A percentile compares a stretch with the other conserved stretches of the same genome.
Evolutionary conservation across 2,329 filamentous ascomycete species (phyloP).

Genomic region (Nakataea oryzae): DNA sequence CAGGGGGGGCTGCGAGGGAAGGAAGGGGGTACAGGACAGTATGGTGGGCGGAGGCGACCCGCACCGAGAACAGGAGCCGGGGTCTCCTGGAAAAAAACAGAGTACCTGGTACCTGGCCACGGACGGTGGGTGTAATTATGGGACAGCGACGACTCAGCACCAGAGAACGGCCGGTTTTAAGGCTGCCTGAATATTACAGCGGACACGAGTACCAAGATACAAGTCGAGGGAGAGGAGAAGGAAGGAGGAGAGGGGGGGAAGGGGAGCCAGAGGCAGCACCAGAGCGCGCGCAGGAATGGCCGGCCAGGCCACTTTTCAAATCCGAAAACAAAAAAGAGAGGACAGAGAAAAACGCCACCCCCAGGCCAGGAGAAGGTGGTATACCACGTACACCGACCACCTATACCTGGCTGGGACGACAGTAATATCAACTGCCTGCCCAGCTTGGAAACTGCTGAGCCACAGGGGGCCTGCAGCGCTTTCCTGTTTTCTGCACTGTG

Average conservation of each 20-base stretch:
- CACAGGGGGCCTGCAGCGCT: conserved; percentile 15
- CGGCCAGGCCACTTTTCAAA: neutral
- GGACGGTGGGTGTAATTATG: conserved; percentile 22
- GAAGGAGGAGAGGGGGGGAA: conserved; percentile 19
- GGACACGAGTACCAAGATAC: conserved; percentile 15
- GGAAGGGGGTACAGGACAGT: conserved; percentile 8
- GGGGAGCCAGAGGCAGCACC: conserved; percentile 3
- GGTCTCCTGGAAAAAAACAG: neutral
- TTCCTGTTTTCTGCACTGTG: neutral
- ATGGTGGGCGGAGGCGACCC: neutral
- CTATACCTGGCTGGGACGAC: conserved; percentile 8
- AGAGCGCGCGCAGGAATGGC: neutral
- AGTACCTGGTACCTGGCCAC: conserved; percentile 28
- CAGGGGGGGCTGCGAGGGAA: conserved; percentile 5
- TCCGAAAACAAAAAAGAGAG: neutral
- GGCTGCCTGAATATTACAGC: neutral
- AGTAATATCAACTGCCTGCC: conserved; percentile 16
- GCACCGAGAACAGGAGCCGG: neutral
- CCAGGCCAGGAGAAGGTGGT: neutral
- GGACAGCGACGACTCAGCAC: conserved; percentile 17
- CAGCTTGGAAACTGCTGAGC: conserved; percentile 25
- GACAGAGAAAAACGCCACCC: conserved; percentile 7
- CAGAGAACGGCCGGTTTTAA: conserved; percentile 6
- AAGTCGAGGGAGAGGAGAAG: conserved; percentile 22
- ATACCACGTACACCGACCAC: conserved; percentile 7